Percentiles rank a stretch among this genome's conserved stretches.
Evolutionary conservation across 352 stramenopile genomes (phyloP).

Genomic region (Pythium angustatum): DNA sequence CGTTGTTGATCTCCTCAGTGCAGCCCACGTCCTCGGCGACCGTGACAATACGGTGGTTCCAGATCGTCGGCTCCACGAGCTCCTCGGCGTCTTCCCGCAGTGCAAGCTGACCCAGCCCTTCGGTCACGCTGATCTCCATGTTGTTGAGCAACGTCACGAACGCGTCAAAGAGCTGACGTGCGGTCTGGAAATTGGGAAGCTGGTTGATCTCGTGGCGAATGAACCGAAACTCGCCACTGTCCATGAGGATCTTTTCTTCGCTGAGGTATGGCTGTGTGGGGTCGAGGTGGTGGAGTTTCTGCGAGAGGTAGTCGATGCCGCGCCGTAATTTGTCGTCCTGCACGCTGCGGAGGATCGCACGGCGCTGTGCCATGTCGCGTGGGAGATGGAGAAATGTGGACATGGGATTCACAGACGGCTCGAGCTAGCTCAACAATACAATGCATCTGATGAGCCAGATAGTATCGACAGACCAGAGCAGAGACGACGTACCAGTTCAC

Average conservation of each 20-base stretch:
- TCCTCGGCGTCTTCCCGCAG: constrained; percentile 46
- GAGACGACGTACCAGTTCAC: constrained; percentile 11
- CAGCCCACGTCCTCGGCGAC: constrained; percentile 21
- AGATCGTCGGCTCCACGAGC: constrained; percentile 35
- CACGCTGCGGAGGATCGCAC: constrained; percentile 17
- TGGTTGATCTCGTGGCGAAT: constrained; percentile 23
- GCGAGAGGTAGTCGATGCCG: constrained; percentile 2
- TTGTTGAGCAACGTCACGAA: constrained; percentile 48
- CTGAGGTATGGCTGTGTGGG: constrained; percentile 4
- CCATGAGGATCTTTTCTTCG: constrained; percentile 8
- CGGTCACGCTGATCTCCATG: constrained; percentile 58
- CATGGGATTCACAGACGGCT: constrained; percentile 13
- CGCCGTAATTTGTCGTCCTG: constrained; percentile 42
- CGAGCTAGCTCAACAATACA: no score
- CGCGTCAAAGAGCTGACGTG: constrained; percentile 44
- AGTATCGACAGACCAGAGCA: no score
- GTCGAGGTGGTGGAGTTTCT: constrained; percentile 3
- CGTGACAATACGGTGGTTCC: constrained; percentile 45
- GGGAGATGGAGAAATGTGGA: constrained; percentile 17
- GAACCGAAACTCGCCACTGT: constrained; percentile 11
- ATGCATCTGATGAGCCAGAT: no score
- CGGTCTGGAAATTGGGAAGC: constrained; percentile 37
- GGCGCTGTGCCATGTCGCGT: background rate
- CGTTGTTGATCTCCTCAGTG: constrained; percentile 25
- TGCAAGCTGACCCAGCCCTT: constrained; percentile 45